Evolutionary conservation across 2,329 filamentous ascomycete species (phyloP), one percentile per base, ranked within the genome.

Genomic region (Cercospora sesami): DNA sequence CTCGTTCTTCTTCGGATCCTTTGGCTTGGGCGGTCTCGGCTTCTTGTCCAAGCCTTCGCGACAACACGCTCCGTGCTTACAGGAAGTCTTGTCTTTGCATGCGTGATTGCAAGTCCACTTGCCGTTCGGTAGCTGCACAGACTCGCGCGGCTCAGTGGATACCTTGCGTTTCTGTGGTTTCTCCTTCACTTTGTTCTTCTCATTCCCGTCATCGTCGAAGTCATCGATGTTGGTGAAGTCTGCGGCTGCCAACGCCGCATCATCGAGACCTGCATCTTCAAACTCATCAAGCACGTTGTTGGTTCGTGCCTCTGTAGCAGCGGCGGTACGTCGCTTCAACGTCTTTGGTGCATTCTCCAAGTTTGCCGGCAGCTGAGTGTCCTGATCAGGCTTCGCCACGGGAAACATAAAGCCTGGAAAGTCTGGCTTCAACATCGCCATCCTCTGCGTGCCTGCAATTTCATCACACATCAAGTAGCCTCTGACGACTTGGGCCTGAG

Each of bases 391-490:
- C 66, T 79, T 73, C 48, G 53, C 14, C 30, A 60, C 21, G n/a
- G 68, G 80, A 75, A 86, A 88, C 51, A 80, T 74, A 1, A 79
- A 80, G 9, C 77, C 66, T 14, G 83, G 80, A 23, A 89, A 75
- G 42, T 83, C 79, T 5, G 84, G 84, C 62, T 82, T 83, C 10
- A 89, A 69, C 26, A 83, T 82, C 6, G 86, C 87, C 68, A 81
- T 79, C 68, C 83, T 82, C 74, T 84, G 78, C 10, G 87, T 89
- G 10, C 87, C 87, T 69, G 86, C 87, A 73, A 98, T 90, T 53
- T 93, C 90, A 79, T 97, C 94, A 72, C 94, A 98, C 78, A 92
- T 91, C 60, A 94, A 83, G 75, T 89, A 87, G 68, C 89, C 92
- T 26, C 84, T 84, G 36, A 95, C 86, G 3, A 84, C 80, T 66